A percentile compares a stretch with the other conserved stretches of the same genome.
Evolutionary conservation across 306 rosid species (phyloP).

Genomic region (Castanopsis chinensis): DNA sequence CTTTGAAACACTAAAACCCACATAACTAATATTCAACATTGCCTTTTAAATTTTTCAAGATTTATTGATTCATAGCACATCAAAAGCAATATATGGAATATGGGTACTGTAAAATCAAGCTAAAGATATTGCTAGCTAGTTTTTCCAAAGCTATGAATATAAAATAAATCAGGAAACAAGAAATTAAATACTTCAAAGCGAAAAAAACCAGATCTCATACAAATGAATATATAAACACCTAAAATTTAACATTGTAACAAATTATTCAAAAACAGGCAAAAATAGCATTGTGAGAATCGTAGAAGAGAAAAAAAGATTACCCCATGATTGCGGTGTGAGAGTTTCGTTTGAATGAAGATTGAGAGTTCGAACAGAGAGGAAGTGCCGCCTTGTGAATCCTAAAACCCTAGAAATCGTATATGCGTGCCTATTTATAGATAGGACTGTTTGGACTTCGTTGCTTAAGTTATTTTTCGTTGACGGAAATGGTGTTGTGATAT

Average conservation of each 20-base stretch:
- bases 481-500: neutral
- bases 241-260: neutral
- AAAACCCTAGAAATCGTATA: neutral
- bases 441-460: neutral
- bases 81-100: neutral
- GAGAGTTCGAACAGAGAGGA: neutral
- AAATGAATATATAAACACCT: neutral
- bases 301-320: conserved; percentile 12
- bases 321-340: conserved; percentile 41
- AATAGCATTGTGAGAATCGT: neutral
- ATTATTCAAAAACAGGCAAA: neutral
- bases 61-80: no score
- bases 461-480: neutral
- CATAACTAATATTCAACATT: no score
- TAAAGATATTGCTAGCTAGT: neutral
- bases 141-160: neutral
- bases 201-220: neutral
- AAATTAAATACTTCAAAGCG: neutral
- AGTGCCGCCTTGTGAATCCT: conserved; percentile 35
- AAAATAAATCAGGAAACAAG: neutral
- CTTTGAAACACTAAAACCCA: no score
- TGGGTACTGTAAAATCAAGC: neutral
- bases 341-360: conserved; percentile 9
- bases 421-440: neutral
- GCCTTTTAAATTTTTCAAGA: no score